Conservation (phyloP, 768 basidiomycete genomes). For the Auricularia cornea region DNA sequence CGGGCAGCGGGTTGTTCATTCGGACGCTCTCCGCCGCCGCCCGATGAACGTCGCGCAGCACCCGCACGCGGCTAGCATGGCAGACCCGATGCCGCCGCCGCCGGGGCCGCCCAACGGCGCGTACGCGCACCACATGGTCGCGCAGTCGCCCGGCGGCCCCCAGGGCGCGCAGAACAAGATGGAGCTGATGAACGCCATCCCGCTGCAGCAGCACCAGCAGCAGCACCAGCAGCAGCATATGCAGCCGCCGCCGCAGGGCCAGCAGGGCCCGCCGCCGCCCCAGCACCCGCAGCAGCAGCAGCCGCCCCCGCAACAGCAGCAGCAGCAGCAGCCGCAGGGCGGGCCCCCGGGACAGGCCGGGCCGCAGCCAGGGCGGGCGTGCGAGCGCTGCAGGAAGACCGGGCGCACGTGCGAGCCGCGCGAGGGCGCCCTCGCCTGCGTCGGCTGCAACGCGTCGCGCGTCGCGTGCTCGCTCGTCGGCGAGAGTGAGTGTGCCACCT, state of each 20-base stretch:
- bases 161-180: neutral
- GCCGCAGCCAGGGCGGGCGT: neutral
- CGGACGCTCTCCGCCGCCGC: neutral
- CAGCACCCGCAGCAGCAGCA: neutral
- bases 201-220: neutral
- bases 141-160: neutral
- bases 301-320: neutral
- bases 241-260: neutral
- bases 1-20: neutral
- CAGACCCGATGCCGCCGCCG: neutral
- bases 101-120: neutral
- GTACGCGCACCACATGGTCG: neutral
- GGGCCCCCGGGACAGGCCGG: neutral
- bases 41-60: neutral
- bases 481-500: neutral
- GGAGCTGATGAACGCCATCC: neutral
- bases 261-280: neutral
- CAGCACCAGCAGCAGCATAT: neutral
- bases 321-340: neutral
- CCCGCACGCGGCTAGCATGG: neutral
- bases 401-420: conserved; percentile 1
- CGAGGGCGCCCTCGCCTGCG: neutral
- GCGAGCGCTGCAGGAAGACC: conserved; percentile 1
- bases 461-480: conserved; percentile 1
- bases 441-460: neutral